Percentiles rank a stretch among this genome's conserved stretches.
Conservation (phyloP, 345 rosid species). For the Gossypium sturtianum region DNA sequence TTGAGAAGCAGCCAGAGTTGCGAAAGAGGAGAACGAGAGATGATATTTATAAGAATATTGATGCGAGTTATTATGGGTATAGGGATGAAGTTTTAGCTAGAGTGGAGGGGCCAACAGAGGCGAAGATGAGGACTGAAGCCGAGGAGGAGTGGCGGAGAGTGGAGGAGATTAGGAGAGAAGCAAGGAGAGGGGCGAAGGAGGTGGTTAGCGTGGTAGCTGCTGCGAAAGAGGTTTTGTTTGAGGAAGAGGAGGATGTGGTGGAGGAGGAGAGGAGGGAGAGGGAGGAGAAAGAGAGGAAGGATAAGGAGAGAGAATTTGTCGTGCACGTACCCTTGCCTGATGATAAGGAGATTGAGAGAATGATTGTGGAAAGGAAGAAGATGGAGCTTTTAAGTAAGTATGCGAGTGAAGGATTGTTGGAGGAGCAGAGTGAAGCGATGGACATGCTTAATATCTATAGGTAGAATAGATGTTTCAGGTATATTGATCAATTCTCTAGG, state of each 20-base stretch:
- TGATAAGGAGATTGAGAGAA: constrained; percentile 38
- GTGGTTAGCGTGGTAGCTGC: constrained; percentile 32
- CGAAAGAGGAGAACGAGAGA: constrained; percentile 79
- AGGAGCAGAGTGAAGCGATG: constrained; percentile 54
- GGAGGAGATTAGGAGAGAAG: constrained; percentile 42
- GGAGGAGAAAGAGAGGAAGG: constrained; percentile 32
- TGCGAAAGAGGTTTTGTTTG: constrained; percentile 52
- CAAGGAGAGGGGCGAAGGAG: constrained; percentile 66
- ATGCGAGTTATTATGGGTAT: constrained; percentile 88
- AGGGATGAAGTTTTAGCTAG: constrained; percentile 77
- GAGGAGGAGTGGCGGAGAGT: constrained; percentile 65
- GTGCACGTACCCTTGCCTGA: constrained; percentile 84
- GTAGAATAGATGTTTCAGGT: constrained; percentile 53
- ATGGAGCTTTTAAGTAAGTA: constrained; percentile 65
- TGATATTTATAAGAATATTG: constrained; percentile 82
- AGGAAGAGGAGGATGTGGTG: constrained; percentile 63
- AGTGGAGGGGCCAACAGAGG: constrained; percentile 39
- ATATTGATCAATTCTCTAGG: constrained; percentile 81
- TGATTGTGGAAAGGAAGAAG: constrained; percentile 93
- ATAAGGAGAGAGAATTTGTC: constrained; percentile 43
- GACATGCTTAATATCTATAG: constrained; percentile 79
- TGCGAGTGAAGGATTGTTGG: constrained; percentile 13
- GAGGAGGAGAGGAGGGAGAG: constrained; percentile 52
- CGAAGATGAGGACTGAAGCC: constrained; percentile 5
- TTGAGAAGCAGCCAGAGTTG: constrained; percentile 88